Base-by-base conservation (phyloP, 2,329 filamentous ascomycete genomes). In the Phaeosphaeriaceae sp. region DNA sequence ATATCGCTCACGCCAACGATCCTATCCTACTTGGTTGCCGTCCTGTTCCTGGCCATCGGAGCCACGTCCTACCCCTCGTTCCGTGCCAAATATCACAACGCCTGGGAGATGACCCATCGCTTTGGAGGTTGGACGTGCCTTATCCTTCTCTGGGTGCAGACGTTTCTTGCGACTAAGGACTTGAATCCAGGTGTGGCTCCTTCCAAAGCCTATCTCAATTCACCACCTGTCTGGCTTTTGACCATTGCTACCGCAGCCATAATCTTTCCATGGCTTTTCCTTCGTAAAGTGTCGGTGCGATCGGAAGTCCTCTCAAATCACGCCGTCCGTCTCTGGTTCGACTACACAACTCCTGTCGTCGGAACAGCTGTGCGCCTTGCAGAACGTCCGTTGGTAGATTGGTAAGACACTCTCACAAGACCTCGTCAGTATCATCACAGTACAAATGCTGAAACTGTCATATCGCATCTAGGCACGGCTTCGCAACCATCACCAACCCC, bases 241-340 rank as follows among this genome's bases (percentile, higher is more conserved):
- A 70, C 86, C 25, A 74, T 87, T 40, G 87, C 88, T 48, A 91
- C 91, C 1, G 73, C 84, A 48, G 86, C 89, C 65, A 85, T 94
- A 66, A 82, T 90, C 48, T 88, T 90, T 54, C 90, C 92, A 0
- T 96, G 92, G 91, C 71, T 90, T 1, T 84, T 86, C 60, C 85
- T 95, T 19, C 87, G 90, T 56, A 89, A 86, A 65, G 87, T 92
- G 25, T 76, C 81, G 9, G 89, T 94, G 54, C 79, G 85, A 21
- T 82, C 89, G 10, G 89, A 93, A 73, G 81, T 85, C 3, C 86
- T 95, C 11, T 95, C 91, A 0, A 76, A 83, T 42, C 91, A 94
- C 75, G 91, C 91, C 48, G 80, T 91, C 27, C 86, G 90, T 47
- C 84, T 95, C 15, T 87, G 90, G 74, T 78, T 76, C 61, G 67